These are phyloP conservation scores for Lepidium campestre DNA, from an alignment of 441 rosid species.

Conservation along the genomic window DNA sequence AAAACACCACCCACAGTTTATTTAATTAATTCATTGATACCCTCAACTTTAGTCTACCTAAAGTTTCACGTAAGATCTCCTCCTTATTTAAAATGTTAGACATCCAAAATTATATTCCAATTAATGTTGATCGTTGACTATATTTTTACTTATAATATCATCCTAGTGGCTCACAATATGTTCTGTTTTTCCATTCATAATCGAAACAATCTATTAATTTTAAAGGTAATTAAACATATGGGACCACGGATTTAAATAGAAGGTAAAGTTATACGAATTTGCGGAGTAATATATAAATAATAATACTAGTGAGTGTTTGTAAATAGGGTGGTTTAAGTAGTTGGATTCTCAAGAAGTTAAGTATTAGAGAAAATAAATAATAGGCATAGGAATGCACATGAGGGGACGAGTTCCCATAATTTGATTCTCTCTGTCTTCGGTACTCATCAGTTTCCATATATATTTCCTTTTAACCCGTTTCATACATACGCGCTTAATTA, in stretches of 20 bases:
- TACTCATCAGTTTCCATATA: too few relatives aligned
- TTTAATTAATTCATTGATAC: background rate
- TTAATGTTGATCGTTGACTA: background rate
- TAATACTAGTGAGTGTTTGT: background rate
- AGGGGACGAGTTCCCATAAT: constrained; percentile 39
- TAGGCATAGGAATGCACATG: constrained; percentile 22
- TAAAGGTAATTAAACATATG: background rate
- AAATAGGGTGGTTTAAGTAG: background rate
- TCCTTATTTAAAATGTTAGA: background rate
- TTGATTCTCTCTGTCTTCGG: constrained; percentile 60
- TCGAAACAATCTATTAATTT: background rate
- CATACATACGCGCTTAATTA: too few relatives aligned
- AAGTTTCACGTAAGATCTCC: background rate
- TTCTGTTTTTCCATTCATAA: background rate
- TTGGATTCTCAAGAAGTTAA: background rate
- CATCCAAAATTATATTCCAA: background rate
- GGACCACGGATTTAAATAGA: background rate
- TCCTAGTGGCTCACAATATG: background rate
- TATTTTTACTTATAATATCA: background rate
- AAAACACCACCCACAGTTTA: background rate
- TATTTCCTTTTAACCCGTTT: constrained; percentile 8
- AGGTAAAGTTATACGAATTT: background rate
- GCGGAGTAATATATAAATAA: background rate
- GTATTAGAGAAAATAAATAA: background rate
- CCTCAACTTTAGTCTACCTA: background rate